Conservation (phyloP, 2,329 filamentous ascomycete species). For the Cladorrhinum sp. region DNA sequence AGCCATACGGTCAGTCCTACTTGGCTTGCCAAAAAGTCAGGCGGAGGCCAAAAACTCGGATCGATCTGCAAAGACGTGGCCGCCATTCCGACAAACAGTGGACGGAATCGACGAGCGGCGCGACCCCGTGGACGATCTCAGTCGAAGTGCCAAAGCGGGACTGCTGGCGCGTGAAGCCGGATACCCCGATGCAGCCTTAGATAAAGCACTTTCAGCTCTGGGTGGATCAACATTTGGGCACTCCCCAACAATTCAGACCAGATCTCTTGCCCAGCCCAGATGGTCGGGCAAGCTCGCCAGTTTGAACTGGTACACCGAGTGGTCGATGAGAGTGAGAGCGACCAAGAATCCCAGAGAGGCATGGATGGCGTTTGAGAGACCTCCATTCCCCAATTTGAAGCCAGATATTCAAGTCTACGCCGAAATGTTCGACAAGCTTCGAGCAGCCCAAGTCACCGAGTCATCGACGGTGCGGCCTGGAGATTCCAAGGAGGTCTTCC, state of each 20-base stretch:
- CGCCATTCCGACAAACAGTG: constrained; percentile 55
- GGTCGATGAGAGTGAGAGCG: constrained; percentile 56
- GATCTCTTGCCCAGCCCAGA: constrained; percentile 36
- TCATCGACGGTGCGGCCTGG: constrained; percentile 47
- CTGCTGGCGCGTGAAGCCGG: constrained; percentile 55
- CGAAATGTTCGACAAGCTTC: constrained; percentile 59
- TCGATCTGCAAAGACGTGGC: constrained; percentile 54
- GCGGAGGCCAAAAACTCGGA: constrained; percentile 47
- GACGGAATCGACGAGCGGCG: constrained; percentile 59
- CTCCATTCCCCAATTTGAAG: constrained; percentile 32
- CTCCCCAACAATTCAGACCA: constrained; percentile 56
- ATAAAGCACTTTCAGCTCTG: constrained; percentile 49
- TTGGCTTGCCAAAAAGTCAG: constrained; percentile 51
- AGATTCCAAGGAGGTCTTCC: constrained; percentile 54
- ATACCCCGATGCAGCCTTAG: constrained; percentile 45
- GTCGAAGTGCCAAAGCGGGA: constrained; percentile 51
- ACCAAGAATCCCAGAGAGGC: constrained; percentile 61
- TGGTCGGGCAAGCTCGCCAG: constrained; percentile 30
- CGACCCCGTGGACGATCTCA: constrained; percentile 50
- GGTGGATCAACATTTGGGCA: constrained; percentile 50
- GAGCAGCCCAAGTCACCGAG: constrained; percentile 33
- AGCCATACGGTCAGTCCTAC: constrained; percentile 52
- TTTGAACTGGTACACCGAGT: constrained; percentile 39
- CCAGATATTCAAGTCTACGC: constrained; percentile 49
- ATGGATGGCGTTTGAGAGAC: constrained; percentile 49